A percentile compares a stretch with the other conserved stretches of the same genome.
Evolutionary conservation across 202 grass and related monocot species (phyloP).

Genomic region (Carex arenaria): DNA sequence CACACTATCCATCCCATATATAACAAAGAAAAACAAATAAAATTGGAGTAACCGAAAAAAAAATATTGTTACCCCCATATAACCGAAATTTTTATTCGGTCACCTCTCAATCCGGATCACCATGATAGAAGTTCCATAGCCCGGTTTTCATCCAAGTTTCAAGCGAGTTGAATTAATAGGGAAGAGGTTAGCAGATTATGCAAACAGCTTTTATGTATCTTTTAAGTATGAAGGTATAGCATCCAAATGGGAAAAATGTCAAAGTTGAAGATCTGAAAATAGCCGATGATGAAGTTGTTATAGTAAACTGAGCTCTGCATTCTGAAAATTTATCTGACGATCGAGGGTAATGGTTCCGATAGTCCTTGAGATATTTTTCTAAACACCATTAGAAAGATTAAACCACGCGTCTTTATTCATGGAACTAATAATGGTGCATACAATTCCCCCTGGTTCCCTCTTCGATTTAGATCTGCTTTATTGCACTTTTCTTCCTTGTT

Average conservation of each 20-base stretch:
- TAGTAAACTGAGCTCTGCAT: conserved; percentile 38
- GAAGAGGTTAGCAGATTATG: conserved; percentile 47
- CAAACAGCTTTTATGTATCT: conserved; percentile 46
- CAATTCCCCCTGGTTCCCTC: conserved; percentile 28
- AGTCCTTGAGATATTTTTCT: conserved; percentile 39
- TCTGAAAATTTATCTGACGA: conserved; percentile 51
- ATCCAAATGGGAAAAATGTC: conserved; percentile 48
- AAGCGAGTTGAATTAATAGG: conserved; percentile 12
- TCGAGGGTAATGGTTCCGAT: conserved; percentile 28
- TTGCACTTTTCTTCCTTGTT: conserved; percentile 38
- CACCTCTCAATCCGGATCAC: conserved; percentile 45
- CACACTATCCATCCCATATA: too few species aligned
- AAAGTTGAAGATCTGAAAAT: conserved; percentile 51
- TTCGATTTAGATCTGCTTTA: conserved; percentile 29
- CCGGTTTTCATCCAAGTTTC: conserved; percentile 40
- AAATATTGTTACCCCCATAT: too few species aligned
- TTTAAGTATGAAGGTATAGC: conserved; percentile 52
- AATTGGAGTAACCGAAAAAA: too few species aligned
- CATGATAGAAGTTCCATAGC: conserved; percentile 39
- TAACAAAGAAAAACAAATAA: too few species aligned
- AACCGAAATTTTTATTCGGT: too few species aligned
- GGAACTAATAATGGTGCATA: conserved; percentile 26
- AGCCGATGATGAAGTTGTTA: conserved; percentile 43
- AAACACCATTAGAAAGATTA: conserved; percentile 32
- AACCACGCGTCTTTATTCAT: conserved; percentile 34